Conservation (phyloP, 805 yeast genomes). For the Vanderwaltozyma polyspora region DNA sequence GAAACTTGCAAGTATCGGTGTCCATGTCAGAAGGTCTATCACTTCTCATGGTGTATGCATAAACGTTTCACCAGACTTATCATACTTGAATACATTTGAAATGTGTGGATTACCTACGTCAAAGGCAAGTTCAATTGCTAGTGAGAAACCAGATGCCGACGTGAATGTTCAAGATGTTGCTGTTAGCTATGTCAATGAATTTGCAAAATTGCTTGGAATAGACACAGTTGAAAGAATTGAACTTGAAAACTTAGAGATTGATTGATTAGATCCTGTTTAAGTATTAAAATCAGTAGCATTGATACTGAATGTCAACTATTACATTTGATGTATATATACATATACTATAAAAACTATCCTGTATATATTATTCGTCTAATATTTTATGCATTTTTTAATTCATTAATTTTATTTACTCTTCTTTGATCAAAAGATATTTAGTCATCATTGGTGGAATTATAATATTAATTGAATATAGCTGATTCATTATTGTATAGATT, state of each 20-base stretch:
- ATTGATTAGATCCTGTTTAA: too few relatives aligned
- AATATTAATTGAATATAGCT: neutral
- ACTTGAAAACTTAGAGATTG: conserved; percentile 21
- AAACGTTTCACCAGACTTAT: conserved; percentile 64
- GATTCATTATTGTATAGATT: neutral
- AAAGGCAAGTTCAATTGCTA: conserved; percentile 42
- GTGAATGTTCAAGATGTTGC: conserved; percentile 31
- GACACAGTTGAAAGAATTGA: conserved; percentile 29
- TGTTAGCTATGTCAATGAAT: conserved; percentile 32
- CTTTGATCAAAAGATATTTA: too few relatives aligned
- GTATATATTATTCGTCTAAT: too few relatives aligned
- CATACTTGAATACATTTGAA: conserved; percentile 55
- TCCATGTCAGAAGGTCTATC: conserved; percentile 70
- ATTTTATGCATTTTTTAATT: too few relatives aligned
- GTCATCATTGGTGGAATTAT: too few relatives aligned
- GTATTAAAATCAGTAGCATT: too few relatives aligned
- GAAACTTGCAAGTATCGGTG: conserved; percentile 80
- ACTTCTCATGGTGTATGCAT: conserved; percentile 87
- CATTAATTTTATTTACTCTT: too few relatives aligned
- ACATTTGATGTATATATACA: too few relatives aligned
- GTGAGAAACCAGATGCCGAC: conserved; percentile 18
- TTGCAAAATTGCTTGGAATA: conserved; percentile 32
- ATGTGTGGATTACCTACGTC: conserved; percentile 78
- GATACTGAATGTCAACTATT: too few relatives aligned
- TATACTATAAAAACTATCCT: too few relatives aligned